Conservation (phyloP, 768 basidiomycete species). For the Tephrocybe sp. region DNA sequence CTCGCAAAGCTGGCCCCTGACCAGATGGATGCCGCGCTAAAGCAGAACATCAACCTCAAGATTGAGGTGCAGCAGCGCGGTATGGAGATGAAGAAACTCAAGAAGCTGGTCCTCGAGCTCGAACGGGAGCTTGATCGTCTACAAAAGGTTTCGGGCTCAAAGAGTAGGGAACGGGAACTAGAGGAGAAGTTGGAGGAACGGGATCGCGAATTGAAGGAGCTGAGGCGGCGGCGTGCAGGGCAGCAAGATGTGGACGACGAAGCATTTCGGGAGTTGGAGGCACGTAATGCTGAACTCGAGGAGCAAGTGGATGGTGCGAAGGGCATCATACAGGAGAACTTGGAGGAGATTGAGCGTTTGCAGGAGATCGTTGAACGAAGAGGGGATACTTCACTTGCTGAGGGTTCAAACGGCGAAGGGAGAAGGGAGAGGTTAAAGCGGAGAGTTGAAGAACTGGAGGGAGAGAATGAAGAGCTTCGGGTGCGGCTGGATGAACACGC, state of each 20-base stretch:
- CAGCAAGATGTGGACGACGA: constrained; percentile 49
- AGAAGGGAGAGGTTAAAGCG: constrained; percentile 45
- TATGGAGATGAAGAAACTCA: constrained; percentile 89
- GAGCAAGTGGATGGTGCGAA: constrained; percentile 72
- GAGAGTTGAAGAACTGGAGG: constrained; percentile 58
- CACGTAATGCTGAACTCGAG: constrained; percentile 67
- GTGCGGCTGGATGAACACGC: constrained; percentile 57
- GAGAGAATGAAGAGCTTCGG: constrained; percentile 62
- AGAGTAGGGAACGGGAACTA: constrained; percentile 67
- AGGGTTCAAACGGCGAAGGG: constrained; percentile 39
- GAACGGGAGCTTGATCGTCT: constrained; percentile 77
- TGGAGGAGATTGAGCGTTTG: constrained; percentile 79
- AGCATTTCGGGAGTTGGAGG: constrained; percentile 54
- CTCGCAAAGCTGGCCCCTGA: constrained; percentile 88
- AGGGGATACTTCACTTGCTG: constrained; percentile 38
- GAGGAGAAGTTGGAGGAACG: constrained; percentile 76
- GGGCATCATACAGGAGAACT: constrained; percentile 74
- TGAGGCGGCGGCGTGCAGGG: constrained; percentile 50
- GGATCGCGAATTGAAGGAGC: constrained; percentile 66
- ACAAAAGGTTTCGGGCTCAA: constrained; percentile 49
- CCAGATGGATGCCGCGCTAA: constrained; percentile 87
- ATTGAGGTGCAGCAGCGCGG: constrained; percentile 89
- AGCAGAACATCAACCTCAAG: constrained; percentile 92
- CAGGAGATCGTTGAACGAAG: constrained; percentile 65
- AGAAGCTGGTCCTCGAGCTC: constrained; percentile 83